These are phyloP conservation scores for Psilocybe cubensis DNA, from an alignment of 768 basidiomycete species.

Conservation along the genomic window DNA sequence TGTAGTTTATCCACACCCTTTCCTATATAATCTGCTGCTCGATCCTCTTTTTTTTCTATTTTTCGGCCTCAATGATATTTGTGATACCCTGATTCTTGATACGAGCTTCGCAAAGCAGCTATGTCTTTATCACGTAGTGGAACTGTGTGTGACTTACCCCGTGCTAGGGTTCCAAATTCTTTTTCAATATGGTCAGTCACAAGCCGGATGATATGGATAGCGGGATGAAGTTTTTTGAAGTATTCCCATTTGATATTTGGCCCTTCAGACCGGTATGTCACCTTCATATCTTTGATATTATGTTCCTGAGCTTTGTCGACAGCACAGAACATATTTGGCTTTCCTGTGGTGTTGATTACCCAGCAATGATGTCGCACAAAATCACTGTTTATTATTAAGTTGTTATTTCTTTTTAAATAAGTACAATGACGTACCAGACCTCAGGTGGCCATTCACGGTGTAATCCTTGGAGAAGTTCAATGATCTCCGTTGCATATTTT, in stretches of 20 bases:
- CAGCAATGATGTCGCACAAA: constrained; percentile 33
- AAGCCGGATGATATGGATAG: constrained; percentile 28
- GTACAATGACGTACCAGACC: neutral
- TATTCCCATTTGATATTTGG: constrained; percentile 34
- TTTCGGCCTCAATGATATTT: constrained; percentile 17
- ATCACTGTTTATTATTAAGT: constrained; percentile 16
- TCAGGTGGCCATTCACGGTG: constrained; percentile 6
- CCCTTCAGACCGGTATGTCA: constrained; percentile 34
- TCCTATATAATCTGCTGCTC: constrained; percentile 17
- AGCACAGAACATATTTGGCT: constrained; percentile 22
- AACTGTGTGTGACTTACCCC: constrained; percentile 35
- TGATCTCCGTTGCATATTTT: constrained; percentile 35
- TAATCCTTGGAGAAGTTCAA: constrained; percentile 28
- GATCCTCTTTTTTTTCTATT: constrained; percentile 16
- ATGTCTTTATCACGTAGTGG: constrained; percentile 22
- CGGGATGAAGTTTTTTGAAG: constrained; percentile 34
- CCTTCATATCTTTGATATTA: constrained; percentile 41
- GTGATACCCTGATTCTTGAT: constrained; percentile 23
- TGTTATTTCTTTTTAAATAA: neutral
- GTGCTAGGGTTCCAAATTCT: constrained; percentile 24
- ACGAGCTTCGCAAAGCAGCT: constrained; percentile 20
- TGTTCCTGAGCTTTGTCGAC: constrained; percentile 38
- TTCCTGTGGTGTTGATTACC: constrained; percentile 33
- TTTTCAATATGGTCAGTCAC: constrained; percentile 29
- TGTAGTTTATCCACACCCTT: constrained; percentile 18